Percentiles rank a stretch among this genome's conserved stretches.
Conservation (phyloP, 2,329 filamentous ascomycete genomes). For the Teratosphaeria pseudoeucalypti region DNA sequence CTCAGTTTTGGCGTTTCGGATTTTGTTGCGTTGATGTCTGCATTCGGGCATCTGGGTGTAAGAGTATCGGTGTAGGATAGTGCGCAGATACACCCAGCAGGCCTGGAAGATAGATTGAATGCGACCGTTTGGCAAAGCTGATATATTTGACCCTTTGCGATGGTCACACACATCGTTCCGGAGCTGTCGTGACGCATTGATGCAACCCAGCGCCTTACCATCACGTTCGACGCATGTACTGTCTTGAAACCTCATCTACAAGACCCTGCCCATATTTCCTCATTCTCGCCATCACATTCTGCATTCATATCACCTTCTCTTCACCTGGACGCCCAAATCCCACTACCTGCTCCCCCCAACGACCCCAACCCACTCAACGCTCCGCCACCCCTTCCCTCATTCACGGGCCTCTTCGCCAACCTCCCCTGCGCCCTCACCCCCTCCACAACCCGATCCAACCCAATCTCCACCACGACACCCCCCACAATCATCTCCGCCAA, state of each 20-base stretch:
- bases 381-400: slow-evolving; percentile 42
- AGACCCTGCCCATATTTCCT: no score
- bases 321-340: slow-evolving; percentile 28
- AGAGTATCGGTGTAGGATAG: background rate
- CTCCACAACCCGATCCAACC: slow-evolving; percentile 74
- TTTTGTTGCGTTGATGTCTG: background rate
- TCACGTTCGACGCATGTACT: no score
- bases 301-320: background rate
- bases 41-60: background rate
- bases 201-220: no score
- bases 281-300: background rate
- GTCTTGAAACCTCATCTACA: no score
- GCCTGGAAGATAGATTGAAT: background rate
- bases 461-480: slow-evolving; percentile 88
- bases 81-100: background rate
- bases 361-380: slow-evolving; percentile 23
- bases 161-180: no score
- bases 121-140: background rate
- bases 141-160: background rate
- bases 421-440: slow-evolving; percentile 67
- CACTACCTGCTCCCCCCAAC: slow-evolving; percentile 7
- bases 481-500: slow-evolving; percentile 92
- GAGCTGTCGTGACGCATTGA: no score
- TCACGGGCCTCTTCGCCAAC: slow-evolving; percentile 69
- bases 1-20: background rate